These are phyloP conservation scores for Haematococcus sp. DNA, from an alignment of 139 green algal species.

Conservation along the genomic window DNA sequence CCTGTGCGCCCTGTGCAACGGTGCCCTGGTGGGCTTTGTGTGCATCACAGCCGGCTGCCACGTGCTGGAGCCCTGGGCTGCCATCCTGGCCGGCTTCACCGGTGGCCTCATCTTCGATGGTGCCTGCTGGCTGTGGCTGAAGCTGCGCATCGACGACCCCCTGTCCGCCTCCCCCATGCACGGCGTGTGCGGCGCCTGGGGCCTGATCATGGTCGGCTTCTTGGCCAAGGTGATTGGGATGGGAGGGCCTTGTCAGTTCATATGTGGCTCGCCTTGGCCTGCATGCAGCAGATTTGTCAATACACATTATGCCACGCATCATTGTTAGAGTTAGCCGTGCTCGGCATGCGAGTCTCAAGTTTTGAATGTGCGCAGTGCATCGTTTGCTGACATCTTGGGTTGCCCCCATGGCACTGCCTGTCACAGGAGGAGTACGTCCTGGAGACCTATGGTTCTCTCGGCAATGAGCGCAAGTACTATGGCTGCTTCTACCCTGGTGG, in stretches of 20 bases:
- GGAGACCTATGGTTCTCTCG: slow-evolving; percentile 42
- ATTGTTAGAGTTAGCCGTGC: too few species aligned
- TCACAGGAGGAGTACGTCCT: slow-evolving; percentile 43
- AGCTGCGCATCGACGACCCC: slow-evolving; percentile 65
- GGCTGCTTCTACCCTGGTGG: slow-evolving; percentile 60
- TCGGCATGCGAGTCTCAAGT: too few species aligned
- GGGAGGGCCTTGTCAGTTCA: slow-evolving; percentile 5
- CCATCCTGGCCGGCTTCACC: slow-evolving; percentile 72
- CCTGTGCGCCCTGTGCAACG: slow-evolving; percentile 69
- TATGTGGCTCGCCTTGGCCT: not conserved
- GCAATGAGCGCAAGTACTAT: slow-evolving; percentile 19
- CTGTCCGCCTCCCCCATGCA: slow-evolving; percentile 75
- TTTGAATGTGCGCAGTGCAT: too few species aligned
- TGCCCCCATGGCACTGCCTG: too few species aligned
- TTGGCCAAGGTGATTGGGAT: too few species aligned
- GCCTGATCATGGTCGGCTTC: slow-evolving; percentile 52
- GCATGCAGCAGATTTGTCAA: not conserved
- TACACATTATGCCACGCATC: not conserved
- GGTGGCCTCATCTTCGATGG: slow-evolving; percentile 30
- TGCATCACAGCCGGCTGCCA: slow-evolving; percentile 57
- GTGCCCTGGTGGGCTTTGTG: slow-evolving; percentile 73
- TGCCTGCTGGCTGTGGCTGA: slow-evolving; percentile 26
- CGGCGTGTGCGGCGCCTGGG: slow-evolving; percentile 61
- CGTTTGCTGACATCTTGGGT: too few species aligned
- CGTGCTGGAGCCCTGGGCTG: slow-evolving; percentile 82